Percentiles rank a stretch among this genome's conserved stretches.
phyloP scores from a whole-genome alignment of 768 basidiomycete species.

The Lactarius evosmus region DNA sequence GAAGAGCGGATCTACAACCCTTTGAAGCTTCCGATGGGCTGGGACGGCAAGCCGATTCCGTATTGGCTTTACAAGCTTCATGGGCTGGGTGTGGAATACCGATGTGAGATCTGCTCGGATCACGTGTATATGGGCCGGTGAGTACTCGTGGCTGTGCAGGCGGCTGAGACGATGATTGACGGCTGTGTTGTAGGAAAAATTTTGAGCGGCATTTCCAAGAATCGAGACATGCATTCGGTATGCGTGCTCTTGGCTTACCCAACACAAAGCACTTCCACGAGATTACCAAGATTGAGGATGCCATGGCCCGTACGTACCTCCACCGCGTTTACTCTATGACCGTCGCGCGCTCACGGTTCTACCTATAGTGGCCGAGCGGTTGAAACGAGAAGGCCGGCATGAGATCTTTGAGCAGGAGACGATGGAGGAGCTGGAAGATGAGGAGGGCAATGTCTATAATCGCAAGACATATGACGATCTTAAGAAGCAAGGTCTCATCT shows the following conservation, averaged over 20 bases:
- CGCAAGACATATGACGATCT: slow-evolving; percentile 97
- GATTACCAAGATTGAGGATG: slow-evolving; percentile 96
- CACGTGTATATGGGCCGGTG: slow-evolving; percentile 95
- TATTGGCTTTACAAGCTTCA: slow-evolving; percentile 99
- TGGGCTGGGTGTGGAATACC: slow-evolving; percentile 96
- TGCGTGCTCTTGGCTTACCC: slow-evolving; percentile 94
- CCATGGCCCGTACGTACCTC: slow-evolving; percentile 72
- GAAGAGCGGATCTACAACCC: slow-evolving; percentile 98
- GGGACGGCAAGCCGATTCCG: slow-evolving; percentile 99
- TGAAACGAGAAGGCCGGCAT: slow-evolving; percentile 94
- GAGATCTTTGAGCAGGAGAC: slow-evolving; percentile 92
- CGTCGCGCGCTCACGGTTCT: slow-evolving; percentile 2
- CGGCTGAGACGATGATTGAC: neutral
- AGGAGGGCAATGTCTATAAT: slow-evolving; percentile 98
- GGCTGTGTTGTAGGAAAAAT: slow-evolving; percentile 70
- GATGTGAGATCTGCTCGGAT: slow-evolving; percentile 96
- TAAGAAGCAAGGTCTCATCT: slow-evolving; percentile 92
- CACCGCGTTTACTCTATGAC: slow-evolving; percentile 3
- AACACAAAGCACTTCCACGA: slow-evolving; percentile 99
- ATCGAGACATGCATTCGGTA: slow-evolving; percentile 95
- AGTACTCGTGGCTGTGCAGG: slow-evolving; percentile 28
- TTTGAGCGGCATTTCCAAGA: slow-evolving; percentile 98
- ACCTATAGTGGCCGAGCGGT: slow-evolving; percentile 83
- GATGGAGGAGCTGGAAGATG: slow-evolving; percentile 97
- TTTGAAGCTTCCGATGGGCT: slow-evolving; percentile 91